Evolutionary conservation across 768 basidiomycete species (phyloP).

Genomic region (Cystofilobasidium ferigula): DNA sequence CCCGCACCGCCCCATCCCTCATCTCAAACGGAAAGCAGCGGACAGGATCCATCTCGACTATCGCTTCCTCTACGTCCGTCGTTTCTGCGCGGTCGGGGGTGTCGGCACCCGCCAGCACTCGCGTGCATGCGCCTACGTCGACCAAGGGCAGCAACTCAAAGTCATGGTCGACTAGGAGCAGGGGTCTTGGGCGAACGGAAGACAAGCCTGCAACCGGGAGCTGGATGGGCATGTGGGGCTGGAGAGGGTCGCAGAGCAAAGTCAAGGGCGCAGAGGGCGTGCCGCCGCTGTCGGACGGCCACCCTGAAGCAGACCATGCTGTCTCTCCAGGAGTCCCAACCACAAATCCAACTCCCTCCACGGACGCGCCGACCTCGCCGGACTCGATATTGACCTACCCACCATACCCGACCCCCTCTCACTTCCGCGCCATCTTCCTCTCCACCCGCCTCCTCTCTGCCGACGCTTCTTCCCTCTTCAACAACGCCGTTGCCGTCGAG

Average conservation of each 20-base stretch:
- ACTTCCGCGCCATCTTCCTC: slow-evolving; percentile 22
- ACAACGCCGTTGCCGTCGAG: background rate
- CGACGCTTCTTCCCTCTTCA: slow-evolving; percentile 12
- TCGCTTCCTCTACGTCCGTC: slow-evolving; percentile 9
- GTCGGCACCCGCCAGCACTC: background rate
- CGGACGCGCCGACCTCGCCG: background rate
- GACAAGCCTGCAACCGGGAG: background rate
- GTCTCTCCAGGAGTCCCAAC: background rate
- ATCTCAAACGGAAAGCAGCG: background rate
- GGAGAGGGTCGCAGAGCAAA: slow-evolving; percentile 1
- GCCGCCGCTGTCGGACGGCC: background rate
- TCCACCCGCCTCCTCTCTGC: slow-evolving; percentile 19
- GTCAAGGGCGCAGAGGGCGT: background rate
- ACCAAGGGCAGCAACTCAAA: background rate
- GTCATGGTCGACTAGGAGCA: no score
- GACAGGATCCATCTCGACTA: slow-evolving; percentile 13
- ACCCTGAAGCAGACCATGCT: no score
- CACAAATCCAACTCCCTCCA: background rate
- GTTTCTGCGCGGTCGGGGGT: background rate
- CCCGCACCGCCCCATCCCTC: background rate
- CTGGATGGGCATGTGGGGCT: slow-evolving; percentile 18
- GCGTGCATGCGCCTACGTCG: background rate
- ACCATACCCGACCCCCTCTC: background rate
- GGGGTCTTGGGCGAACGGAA: background rate
- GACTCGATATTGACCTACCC: background rate